Evolutionary conservation across 176 grass and related monocot species (phyloP).

Genomic region (Musa troglodytarum): DNA sequence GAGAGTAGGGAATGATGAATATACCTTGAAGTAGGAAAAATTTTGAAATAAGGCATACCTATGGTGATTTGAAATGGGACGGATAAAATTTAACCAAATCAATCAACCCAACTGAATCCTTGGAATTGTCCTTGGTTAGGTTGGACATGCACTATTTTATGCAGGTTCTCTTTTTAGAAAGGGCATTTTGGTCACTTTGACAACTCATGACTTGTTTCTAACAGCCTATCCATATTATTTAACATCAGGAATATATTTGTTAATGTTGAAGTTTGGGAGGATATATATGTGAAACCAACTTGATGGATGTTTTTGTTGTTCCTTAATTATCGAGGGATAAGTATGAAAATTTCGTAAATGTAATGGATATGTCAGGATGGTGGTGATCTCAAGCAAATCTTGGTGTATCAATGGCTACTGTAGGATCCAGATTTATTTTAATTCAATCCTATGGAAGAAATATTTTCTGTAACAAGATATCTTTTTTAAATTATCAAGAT

Average conservation of each 20-base stretch:
- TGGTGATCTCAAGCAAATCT: neutral
- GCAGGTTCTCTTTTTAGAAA: neutral
- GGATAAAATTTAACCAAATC: too few species aligned
- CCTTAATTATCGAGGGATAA: too few species aligned
- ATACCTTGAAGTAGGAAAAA: too few species aligned
- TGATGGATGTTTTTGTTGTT: too few species aligned
- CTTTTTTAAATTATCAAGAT: too few species aligned
- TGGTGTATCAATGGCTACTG: neutral
- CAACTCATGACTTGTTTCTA: neutral
- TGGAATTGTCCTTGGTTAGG: neutral
- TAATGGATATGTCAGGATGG: neutral
- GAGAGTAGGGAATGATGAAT: too few species aligned
- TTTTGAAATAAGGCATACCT: too few species aligned
- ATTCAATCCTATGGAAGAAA: too few species aligned
- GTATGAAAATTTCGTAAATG: neutral
- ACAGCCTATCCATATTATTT: neutral
- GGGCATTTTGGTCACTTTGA: neutral
- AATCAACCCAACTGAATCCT: too few species aligned
- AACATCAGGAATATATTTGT: neutral
- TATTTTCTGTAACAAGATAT: too few species aligned
- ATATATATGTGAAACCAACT: too few species aligned
- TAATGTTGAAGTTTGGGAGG: neutral
- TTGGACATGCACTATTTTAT: neutral
- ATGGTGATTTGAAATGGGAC: too few species aligned
- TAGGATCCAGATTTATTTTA: neutral